Evolutionary conservation across 257 asterid genomes (phyloP).

Genomic region (Solanum chiquidenum): DNA sequence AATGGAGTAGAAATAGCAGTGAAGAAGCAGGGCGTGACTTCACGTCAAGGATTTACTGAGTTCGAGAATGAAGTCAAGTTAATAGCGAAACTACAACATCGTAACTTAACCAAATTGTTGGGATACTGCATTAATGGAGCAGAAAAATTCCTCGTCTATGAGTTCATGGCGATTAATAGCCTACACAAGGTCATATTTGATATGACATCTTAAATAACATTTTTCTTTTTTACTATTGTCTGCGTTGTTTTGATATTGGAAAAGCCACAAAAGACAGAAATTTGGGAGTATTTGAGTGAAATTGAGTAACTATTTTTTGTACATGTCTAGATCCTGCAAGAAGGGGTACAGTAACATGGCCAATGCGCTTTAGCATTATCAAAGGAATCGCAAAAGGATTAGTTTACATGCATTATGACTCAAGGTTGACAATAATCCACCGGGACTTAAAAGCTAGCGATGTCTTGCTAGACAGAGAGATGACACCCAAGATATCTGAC

Average conservation of each 20-base stretch:
- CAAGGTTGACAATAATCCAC: constrained; percentile 34
- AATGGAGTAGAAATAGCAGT: constrained; percentile 26
- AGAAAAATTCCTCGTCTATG: constrained; percentile 29
- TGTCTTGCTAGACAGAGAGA: constrained; percentile 26
- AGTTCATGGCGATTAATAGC: constrained; percentile 33
- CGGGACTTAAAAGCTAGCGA: constrained; percentile 39
- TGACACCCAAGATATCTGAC: constrained; percentile 40
- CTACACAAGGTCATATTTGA: constrained; percentile 27
- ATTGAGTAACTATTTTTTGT: too few species aligned
- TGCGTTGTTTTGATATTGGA: not conserved
- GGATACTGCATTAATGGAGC: constrained; percentile 29
- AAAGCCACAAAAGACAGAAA: not conserved
- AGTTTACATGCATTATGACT: constrained; percentile 31
- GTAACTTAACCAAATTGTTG: constrained; percentile 29
- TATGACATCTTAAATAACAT: not conserved
- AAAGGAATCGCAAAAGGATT: constrained; percentile 37
- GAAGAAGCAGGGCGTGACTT: constrained; percentile 19
- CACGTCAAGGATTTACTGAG: constrained; percentile 25
- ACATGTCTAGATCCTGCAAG: constrained; percentile 8
- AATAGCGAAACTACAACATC: constrained; percentile 28
- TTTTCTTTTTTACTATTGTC: not conserved
- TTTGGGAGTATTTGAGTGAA: not conserved
- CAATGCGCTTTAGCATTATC: constrained; percentile 15
- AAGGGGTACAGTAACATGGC: constrained; percentile 12
- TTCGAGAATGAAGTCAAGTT: constrained; percentile 26